Evolutionary conservation across 768 basidiomycete genomes (phyloP).

Genomic region (Boletus insuetus): DNA sequence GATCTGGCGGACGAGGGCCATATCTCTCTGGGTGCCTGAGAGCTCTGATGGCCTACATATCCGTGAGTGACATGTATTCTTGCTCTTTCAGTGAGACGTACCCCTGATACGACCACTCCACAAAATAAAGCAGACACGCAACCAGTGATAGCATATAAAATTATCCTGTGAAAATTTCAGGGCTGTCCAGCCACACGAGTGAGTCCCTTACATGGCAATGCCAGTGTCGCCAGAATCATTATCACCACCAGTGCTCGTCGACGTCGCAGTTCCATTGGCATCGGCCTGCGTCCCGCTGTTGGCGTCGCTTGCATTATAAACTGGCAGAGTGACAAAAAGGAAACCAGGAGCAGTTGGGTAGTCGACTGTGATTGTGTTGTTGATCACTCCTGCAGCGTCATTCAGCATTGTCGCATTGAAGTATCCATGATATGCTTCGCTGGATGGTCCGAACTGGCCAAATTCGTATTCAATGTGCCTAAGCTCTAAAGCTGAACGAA

Average conservation of each 20-base stretch:
- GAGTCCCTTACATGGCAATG: constrained; percentile 68
- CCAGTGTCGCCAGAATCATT: constrained; percentile 48
- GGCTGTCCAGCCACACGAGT: background rate
- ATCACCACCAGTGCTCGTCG: constrained; percentile 11
- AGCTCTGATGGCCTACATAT: constrained; percentile 69
- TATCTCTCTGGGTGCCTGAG: constrained; percentile 90
- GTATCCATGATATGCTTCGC: constrained; percentile 47
- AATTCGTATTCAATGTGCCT: constrained; percentile 61
- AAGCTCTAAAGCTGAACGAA: background rate
- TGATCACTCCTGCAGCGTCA: constrained; percentile 41
- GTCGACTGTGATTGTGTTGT: constrained; percentile 40
- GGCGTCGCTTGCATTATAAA: constrained; percentile 57
- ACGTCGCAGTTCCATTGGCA: constrained; percentile 13
- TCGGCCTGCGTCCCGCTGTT: constrained; percentile 12
- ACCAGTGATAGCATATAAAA: constrained; percentile 85
- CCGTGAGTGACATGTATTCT: background rate
- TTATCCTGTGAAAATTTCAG: constrained; percentile 49
- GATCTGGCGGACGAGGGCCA: constrained; percentile 59
- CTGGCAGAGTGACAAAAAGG: constrained; percentile 66
- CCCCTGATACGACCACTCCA: constrained; percentile 81
- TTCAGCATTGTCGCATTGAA: constrained; percentile 69
- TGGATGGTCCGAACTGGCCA: constrained; percentile 51
- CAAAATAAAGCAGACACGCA: constrained; percentile 84
- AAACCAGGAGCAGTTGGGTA: constrained; percentile 53
- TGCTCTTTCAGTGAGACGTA: constrained; percentile 34